phyloP scores from a whole-genome alignment of 2,329 filamentous ascomycete genomes.

The Sporothrix sp. region DNA sequence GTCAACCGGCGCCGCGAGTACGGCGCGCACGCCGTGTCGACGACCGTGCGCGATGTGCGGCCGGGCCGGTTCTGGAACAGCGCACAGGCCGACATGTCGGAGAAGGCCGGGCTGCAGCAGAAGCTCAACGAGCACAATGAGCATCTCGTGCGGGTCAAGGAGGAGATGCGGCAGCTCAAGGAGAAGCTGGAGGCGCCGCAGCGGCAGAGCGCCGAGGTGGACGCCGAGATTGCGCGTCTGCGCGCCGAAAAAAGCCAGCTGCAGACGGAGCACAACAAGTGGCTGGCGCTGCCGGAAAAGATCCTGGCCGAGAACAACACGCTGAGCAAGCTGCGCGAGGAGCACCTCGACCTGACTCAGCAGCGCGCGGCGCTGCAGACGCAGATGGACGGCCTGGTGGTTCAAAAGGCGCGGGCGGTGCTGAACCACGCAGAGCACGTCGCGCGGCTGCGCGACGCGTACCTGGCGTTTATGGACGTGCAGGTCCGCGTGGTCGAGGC shows the following conservation, averaged over 20 bases:
- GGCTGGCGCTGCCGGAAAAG: slow-evolving; percentile 58
- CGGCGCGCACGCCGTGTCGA: slow-evolving; percentile 62
- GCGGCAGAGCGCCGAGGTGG: slow-evolving; percentile 31
- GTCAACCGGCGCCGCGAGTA: slow-evolving; percentile 71
- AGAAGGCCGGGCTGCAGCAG: slow-evolving; percentile 51
- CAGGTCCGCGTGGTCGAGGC: slow-evolving; percentile 70
- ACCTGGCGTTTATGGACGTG: slow-evolving; percentile 57
- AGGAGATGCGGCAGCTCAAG: slow-evolving; percentile 27
- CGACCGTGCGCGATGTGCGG: slow-evolving; percentile 50
- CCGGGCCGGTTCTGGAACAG: slow-evolving; percentile 64
- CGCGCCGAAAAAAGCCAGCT: slow-evolving; percentile 54
- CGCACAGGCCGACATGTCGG: slow-evolving; percentile 59
- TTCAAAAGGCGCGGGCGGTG: slow-evolving; percentile 46
- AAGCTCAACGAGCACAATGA: slow-evolving; percentile 35
- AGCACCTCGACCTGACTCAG: slow-evolving; percentile 21
- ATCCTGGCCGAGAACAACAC: slow-evolving; percentile 38
- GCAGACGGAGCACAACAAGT: slow-evolving; percentile 56
- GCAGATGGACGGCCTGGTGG: slow-evolving; percentile 39
- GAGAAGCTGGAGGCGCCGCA: slow-evolving; percentile 29
- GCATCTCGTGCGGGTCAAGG: slow-evolving; percentile 28
- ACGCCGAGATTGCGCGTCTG: slow-evolving; percentile 36
- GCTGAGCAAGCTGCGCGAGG: slow-evolving; percentile 25
- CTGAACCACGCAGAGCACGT: slow-evolving; percentile 50
- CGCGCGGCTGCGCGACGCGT: slow-evolving; percentile 49
- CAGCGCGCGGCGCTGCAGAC: slow-evolving; percentile 29